Evolutionary conservation across 2,329 filamentous ascomycete species (phyloP).

Genomic region (Dendryphion nanum): DNA sequence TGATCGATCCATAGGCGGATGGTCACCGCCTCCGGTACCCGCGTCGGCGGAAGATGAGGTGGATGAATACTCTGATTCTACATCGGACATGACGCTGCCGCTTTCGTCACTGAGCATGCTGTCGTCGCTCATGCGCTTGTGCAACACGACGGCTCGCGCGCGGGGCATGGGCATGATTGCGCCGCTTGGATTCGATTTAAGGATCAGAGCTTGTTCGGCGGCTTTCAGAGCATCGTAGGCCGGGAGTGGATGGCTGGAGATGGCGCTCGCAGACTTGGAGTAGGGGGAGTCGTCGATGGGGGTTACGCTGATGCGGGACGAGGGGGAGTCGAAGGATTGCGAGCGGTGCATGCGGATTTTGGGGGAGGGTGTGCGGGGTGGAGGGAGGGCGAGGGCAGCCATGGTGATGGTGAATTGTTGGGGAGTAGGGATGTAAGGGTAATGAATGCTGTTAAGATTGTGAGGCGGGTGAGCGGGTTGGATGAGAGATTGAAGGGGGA

Average conservation of each 20-base stretch:
- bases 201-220: constrained; percentile 10
- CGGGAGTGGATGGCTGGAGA: constrained; percentile 17
- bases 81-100: constrained; percentile 14
- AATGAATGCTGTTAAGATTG: no score
- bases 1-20: constrained; percentile 5
- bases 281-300: constrained; percentile 34
- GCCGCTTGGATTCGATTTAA: neutral
- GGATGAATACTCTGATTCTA: constrained; percentile 13
- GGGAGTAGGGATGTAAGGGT: no score
- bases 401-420: no score
- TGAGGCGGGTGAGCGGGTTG: no score
- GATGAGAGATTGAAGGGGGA: no score
- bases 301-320: constrained; percentile 25
- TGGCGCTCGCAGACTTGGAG: constrained; percentile 35
- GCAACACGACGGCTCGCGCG: constrained; percentile 17
- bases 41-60: neutral
- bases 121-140: constrained; percentile 34
- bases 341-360: constrained; percentile 36
- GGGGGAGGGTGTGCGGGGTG: constrained; percentile 34
- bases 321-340: constrained; percentile 36
- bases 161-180: no score
- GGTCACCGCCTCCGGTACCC: neutral
- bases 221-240: constrained; percentile 21
- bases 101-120: constrained; percentile 20
- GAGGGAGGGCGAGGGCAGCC: constrained; percentile 11